phyloP scores from a whole-genome alignment of 225 moss, liverwort and hornwort genomes.

The Physcomitrellopsis africana region DNA sequence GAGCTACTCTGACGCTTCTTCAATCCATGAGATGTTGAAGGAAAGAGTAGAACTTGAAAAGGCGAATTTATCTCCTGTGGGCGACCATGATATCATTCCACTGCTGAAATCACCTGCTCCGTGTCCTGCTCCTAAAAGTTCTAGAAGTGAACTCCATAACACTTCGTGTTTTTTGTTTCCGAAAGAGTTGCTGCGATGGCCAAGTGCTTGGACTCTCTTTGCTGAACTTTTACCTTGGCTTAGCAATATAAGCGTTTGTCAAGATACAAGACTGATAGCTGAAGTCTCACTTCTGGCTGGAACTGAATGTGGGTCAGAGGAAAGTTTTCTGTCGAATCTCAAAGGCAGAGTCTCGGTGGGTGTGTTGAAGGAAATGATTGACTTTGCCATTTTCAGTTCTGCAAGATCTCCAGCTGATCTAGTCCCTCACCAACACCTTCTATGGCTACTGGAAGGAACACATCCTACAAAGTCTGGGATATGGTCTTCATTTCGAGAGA shows the following conservation, averaged over 20 bases:
- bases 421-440: constrained; percentile 85
- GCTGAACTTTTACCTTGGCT: constrained; percentile 75
- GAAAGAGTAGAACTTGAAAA: constrained; percentile 56
- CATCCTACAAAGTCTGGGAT: constrained; percentile 46
- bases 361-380: constrained; percentile 48
- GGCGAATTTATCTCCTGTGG: constrained; percentile 32
- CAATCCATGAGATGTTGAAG: constrained; percentile 62
- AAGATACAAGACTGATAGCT: constrained; percentile 64
- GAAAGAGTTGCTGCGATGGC: constrained; percentile 56
- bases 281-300: constrained; percentile 54
- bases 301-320: constrained; percentile 33
- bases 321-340: constrained; percentile 34
- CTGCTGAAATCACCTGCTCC: constrained; percentile 25
- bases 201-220: constrained; percentile 62
- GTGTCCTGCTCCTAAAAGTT: constrained; percentile 11
- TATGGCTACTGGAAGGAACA: constrained; percentile 76
- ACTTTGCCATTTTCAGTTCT: constrained; percentile 65
- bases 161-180: constrained; percentile 40
- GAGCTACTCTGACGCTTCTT: constrained; percentile 45
- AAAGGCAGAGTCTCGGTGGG: constrained; percentile 42
- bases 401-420: constrained; percentile 86
- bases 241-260: constrained; percentile 60
- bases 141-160: constrained; percentile 28
- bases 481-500: constrained; percentile 53
- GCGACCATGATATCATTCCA: constrained; percentile 55